Base-by-base conservation (phyloP, 768 basidiomycete species). In the Fomitopsis pulvina region DNA sequence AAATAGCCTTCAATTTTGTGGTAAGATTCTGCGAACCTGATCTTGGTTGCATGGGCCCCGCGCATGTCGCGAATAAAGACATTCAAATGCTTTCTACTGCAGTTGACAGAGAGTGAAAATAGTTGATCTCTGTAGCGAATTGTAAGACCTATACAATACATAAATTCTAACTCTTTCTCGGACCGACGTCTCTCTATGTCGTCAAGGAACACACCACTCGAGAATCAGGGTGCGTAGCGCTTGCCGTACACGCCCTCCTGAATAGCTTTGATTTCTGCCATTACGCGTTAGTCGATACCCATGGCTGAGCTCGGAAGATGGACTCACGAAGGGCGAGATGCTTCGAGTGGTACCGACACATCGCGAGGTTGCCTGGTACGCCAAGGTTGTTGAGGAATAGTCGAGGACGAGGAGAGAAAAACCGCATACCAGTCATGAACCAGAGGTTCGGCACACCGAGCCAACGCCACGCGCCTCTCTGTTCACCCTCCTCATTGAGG, bases 321-420 rank as follows among this genome's bases (percentile, higher is more conserved):
- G 4, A 77, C 82, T 59, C 60, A 85, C 81, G 81, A 41, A 85
- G 68, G 0, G 81, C 82, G 30, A 85, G 44, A 57, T 80, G 80
- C 50, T 77, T 83, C 3, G 85, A 85, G 61, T 83, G 73, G 72
- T 85, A 85, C 0, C 85, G 72, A 50, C 76, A 77, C 53, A 79
- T 53, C 0, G 79, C 79, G 8, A 87, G 61, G 57, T 83, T 83
- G 9, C 79, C 76, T 77, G 50, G 14, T 30, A 46, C n/a, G n/a
- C n/a, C n/a, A n/a, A n/a, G n/a, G n/a, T n/a, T n/a, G n/a, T n/a
- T n/a, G n/a, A n/a, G n/a, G n/a, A n/a, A n/a, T n/a, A n/a, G n/a
- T n/a, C n/a, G 30, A 9, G 38, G 11, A 40, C 12, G 25, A 27
- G 40, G 24, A 29, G 6, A 40, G 20, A 8, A 25, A 4, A 2